Evolutionary conservation across 805 yeast genomes (phyloP).

Genomic region (Metschnikowia lochheadii): DNA sequence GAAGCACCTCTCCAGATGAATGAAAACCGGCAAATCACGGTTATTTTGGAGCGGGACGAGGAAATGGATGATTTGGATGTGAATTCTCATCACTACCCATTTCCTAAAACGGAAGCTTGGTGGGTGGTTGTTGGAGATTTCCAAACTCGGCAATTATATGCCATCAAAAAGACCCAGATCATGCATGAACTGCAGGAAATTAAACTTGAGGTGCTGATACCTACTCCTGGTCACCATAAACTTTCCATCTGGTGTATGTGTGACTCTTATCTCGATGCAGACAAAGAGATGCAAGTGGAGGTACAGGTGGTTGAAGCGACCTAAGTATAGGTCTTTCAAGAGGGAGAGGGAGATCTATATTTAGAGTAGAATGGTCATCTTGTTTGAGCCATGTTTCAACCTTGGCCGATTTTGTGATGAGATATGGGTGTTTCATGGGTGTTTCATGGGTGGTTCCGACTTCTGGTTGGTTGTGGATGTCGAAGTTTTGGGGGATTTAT

Average conservation of each 20-base stretch:
- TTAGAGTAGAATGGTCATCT: too few species aligned
- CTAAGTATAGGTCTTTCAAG: too few species aligned
- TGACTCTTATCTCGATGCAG: conserved; percentile 91
- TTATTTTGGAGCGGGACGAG: conserved; percentile 67
- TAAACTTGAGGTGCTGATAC: conserved; percentile 52
- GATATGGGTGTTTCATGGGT: too few species aligned
- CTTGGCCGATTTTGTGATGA: too few species aligned
- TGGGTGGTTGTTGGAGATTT: conserved; percentile 84
- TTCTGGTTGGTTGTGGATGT: too few species aligned
- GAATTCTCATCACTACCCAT: conserved; percentile 56
- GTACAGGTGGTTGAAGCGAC: background rate
- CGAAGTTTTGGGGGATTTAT: too few species aligned
- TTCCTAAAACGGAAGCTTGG: conserved; percentile 65
- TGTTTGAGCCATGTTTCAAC: too few species aligned
- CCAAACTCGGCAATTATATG: conserved; percentile 56
- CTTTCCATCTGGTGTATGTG: conserved; percentile 82
- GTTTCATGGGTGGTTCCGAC: too few species aligned
- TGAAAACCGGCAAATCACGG: conserved; percentile 44
- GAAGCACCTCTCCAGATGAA: conserved; percentile 40
- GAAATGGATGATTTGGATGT: conserved; percentile 66
- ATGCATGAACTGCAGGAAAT: conserved; percentile 50
- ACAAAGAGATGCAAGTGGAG: conserved; percentile 62
- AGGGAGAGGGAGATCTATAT: too few species aligned
- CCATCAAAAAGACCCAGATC: conserved; percentile 62
- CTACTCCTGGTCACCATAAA: conserved; percentile 56